phyloP scores from a whole-genome alignment of 2,329 filamentous ascomycete species.

The Neoarthrinium moseri region DNA sequence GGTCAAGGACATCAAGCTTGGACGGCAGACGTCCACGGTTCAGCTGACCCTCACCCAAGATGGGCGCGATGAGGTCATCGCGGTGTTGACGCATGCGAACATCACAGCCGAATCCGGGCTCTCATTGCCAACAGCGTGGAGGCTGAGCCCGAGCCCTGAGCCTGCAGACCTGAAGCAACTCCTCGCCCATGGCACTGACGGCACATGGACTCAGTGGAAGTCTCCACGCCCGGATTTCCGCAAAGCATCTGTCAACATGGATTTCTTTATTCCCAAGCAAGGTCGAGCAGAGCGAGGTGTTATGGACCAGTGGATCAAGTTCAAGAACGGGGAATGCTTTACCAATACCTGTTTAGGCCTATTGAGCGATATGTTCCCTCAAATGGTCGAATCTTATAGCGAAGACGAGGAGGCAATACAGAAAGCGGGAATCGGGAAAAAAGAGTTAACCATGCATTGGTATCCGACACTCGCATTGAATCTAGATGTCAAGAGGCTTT shows the following conservation, averaged over 20 bases:
- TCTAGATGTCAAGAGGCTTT: constrained; percentile 68
- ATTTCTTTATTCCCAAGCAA: constrained; percentile 20
- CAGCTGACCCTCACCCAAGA: constrained; percentile 28
- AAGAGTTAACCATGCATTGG: constrained; percentile 38
- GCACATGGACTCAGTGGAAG: constrained; percentile 18
- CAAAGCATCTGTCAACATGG: constrained; percentile 20
- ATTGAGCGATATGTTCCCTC: constrained; percentile 28
- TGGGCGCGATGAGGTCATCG: constrained; percentile 59
- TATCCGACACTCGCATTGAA: constrained; percentile 68
- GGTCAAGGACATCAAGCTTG: constrained; percentile 30
- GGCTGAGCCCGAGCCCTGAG: constrained; percentile 34
- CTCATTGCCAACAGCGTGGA: constrained; percentile 49
- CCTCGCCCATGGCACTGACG: constrained; percentile 23
- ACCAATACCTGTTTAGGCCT: constrained; percentile 24
- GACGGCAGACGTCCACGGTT: constrained; percentile 32
- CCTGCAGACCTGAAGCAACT: constrained; percentile 17
- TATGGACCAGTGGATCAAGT: constrained; percentile 27
- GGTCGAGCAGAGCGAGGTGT: constrained; percentile 20
- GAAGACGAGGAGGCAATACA: constrained; percentile 2
- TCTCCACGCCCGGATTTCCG: constrained; percentile 22
- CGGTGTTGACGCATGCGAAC: constrained; percentile 65
- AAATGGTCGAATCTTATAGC: constrained; percentile 19
- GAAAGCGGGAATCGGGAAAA: not conserved
- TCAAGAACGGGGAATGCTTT: constrained; percentile 25
- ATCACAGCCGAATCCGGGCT: constrained; percentile 57